These are phyloP conservation scores for Fusarium hostae DNA, from an alignment of 2,329 filamentous ascomycete genomes.

Conservation along the genomic window DNA sequence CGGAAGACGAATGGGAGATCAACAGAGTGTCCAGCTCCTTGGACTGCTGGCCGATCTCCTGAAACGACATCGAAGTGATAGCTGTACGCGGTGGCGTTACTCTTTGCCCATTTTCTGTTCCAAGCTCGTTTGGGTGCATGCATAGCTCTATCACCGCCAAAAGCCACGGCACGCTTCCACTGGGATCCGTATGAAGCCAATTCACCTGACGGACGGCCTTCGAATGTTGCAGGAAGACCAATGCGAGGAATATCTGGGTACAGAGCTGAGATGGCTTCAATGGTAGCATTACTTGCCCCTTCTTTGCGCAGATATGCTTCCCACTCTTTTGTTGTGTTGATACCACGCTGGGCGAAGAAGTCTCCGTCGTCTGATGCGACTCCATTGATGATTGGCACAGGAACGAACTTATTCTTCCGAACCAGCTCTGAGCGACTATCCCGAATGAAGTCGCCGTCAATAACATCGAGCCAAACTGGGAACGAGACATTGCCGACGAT, in stretches of 20 bases:
- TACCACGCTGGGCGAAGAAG: constrained; percentile 17
- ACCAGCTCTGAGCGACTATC: constrained; percentile 19
- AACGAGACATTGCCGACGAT: constrained; percentile 19
- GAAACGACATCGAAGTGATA: constrained; percentile 30
- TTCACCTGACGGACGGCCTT: neutral
- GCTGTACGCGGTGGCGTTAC: constrained; percentile 13
- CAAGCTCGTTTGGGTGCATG: constrained; percentile 24
- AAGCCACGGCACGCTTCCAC: constrained; percentile 27
- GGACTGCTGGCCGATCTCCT: constrained; percentile 8
- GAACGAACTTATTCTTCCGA: constrained; percentile 17
- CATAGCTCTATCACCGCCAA: constrained; percentile 29
- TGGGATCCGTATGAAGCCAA: constrained; percentile 17
- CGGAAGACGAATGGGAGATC: constrained; percentile 27
- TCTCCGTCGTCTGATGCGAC: constrained; percentile 17
- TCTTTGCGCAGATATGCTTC: constrained; percentile 15
- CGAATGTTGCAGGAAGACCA: constrained; percentile 8
- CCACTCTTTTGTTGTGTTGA: constrained; percentile 28
- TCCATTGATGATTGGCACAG: constrained; percentile 13
- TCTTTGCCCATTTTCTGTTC: constrained; percentile 14
- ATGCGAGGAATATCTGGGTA: constrained; percentile 25
- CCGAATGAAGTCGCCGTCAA: constrained; percentile 23
- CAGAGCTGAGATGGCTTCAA: constrained; percentile 9
- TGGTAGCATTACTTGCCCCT: constrained; percentile 4
- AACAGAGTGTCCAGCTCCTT: constrained; percentile 22
- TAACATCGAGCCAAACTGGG: constrained; percentile 25